These are phyloP conservation scores for Rhizophora apiculata DNA, from an alignment of 345 rosid genomes.

Conservation along the genomic window DNA sequence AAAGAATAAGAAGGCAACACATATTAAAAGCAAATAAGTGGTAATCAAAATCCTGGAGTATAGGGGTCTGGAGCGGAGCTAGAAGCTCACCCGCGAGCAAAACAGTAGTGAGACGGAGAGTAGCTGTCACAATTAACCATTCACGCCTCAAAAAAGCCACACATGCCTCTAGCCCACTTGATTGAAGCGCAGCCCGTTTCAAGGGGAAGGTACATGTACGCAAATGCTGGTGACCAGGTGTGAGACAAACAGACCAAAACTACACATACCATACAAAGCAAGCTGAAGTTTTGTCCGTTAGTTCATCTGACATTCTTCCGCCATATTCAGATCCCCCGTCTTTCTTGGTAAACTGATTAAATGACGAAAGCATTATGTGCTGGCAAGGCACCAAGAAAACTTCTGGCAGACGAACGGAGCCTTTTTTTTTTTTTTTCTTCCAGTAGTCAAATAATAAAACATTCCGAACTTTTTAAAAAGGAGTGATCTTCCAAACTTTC, in stretches of 20 bases:
- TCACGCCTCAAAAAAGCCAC: neutral
- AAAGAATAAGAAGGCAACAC: neutral
- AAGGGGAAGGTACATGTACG: neutral
- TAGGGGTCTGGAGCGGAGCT: too few species aligned
- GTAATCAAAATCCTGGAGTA: too few species aligned
- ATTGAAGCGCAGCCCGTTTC: too few species aligned
- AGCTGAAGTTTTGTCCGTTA: constrained; percentile 1
- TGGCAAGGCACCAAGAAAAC: neutral
- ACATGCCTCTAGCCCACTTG: neutral
- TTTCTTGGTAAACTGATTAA: neutral
- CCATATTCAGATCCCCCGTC: neutral
- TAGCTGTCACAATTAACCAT: neutral
- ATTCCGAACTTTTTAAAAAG: too few species aligned
- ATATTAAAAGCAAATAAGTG: too few species aligned
- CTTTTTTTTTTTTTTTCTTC: too few species aligned
- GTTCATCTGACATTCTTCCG: constrained; percentile 2
- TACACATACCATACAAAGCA: neutral
- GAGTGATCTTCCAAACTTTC: too few species aligned
- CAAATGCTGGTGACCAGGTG: neutral
- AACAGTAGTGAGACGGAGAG: neutral
- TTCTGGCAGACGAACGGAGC: neutral
- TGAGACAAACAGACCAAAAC: too few species aligned
- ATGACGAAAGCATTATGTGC: neutral
- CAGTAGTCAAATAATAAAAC: too few species aligned
- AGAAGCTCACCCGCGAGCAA: neutral